These are phyloP conservation scores for Pseudofabraea citricarpa DNA, from an alignment of 2,329 filamentous ascomycete species.

Conservation along the genomic window DNA sequence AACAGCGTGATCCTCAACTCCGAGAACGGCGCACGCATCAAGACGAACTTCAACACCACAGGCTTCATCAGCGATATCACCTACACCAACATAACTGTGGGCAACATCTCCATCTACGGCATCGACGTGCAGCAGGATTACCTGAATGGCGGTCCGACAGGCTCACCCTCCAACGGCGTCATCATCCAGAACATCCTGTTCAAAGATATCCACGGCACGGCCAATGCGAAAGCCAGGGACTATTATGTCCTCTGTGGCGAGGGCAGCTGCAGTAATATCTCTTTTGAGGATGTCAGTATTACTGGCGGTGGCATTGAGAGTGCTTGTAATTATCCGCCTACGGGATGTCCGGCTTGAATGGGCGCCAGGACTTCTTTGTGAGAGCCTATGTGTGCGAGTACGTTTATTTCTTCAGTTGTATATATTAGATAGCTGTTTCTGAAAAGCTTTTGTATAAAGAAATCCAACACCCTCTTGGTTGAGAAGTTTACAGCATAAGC, in stretches of 20 bases:
- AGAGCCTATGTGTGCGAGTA: no score
- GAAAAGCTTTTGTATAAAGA: no score
- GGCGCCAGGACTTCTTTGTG: no score
- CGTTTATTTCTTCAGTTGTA: no score
- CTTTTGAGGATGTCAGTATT: constrained; percentile 31
- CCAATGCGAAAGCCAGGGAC: constrained; percentile 24
- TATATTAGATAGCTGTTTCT: no score
- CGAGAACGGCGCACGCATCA: constrained; percentile 33
- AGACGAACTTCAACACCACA: constrained; percentile 33
- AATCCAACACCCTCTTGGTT: no score
- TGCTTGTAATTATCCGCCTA: constrained; percentile 26
- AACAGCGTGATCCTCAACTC: constrained; percentile 24
- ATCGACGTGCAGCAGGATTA: constrained; percentile 50
- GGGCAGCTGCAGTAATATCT: constrained; percentile 32
- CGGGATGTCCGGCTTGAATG: constrained; percentile 23
- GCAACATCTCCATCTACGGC: constrained; percentile 41
- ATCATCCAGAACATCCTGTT: constrained; percentile 30
- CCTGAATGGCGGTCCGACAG: constrained; percentile 39
- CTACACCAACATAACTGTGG: constrained; percentile 41
- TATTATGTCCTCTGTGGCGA: constrained; percentile 35
- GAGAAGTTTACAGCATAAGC: no score
- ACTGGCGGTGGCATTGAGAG: constrained; percentile 24
- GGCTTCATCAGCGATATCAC: constrained; percentile 35
- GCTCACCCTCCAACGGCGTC: constrained; percentile 33
- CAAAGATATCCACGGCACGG: constrained; percentile 31